These are phyloP conservation scores for Vaccinium vitisidaea DNA, from an alignment of 148 eudicot species.

Conservation along the genomic window DNA sequence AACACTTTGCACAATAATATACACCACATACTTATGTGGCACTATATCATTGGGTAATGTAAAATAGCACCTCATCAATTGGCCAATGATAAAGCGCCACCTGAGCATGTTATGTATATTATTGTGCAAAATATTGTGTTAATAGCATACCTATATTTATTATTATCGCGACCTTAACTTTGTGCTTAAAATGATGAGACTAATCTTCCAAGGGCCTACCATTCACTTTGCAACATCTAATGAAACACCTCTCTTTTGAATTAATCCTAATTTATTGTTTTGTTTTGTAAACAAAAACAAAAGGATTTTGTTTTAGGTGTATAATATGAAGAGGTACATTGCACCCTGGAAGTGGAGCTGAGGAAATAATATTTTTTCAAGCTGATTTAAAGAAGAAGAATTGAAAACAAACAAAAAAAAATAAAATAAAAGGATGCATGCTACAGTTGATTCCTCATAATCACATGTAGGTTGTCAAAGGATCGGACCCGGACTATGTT, in stretches of 20 bases:
- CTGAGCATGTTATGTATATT: too few relatives aligned
- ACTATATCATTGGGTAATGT: too few relatives aligned
- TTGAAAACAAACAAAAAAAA: neutral
- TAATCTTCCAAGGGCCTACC: constrained; percentile 15
- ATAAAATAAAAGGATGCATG: neutral
- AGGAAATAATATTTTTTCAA: neutral
- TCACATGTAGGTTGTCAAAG: neutral
- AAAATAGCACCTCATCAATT: too few relatives aligned
- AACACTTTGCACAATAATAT: too few relatives aligned
- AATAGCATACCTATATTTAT: neutral
- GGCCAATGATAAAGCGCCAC: too few relatives aligned
- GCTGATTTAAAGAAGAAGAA: neutral
- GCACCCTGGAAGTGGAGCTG: neutral
- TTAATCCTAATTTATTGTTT: neutral
- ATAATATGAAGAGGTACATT: neutral
- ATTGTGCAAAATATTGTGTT: too few relatives aligned
- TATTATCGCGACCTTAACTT: constrained; percentile 1
- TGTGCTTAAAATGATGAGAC: neutral
- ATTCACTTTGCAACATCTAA: neutral
- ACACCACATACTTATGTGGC: too few relatives aligned
- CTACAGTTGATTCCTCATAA: neutral
- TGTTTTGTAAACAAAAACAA: neutral
- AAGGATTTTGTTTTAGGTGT: too few relatives aligned
- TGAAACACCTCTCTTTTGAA: neutral
- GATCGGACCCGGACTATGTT: neutral